Base-by-base conservation (phyloP, 176 grass and related monocot species). In the Tillandsia leiboldiana region DNA sequence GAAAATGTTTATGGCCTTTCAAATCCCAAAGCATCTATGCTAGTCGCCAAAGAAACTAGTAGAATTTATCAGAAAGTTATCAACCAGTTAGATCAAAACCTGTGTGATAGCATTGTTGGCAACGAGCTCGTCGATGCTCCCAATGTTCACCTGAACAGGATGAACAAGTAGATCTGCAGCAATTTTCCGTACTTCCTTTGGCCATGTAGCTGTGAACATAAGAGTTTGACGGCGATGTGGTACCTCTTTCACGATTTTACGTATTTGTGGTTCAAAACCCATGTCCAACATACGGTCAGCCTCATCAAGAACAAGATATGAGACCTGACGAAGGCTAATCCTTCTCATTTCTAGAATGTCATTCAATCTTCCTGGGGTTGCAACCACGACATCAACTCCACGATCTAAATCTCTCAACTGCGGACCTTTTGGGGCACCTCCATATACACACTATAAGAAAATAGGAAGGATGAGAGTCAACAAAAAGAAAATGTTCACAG, bases 191-290 rank as follows among this genome's bases (percentile, higher is more conserved):
- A 99, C 94, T 77, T 99, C 94, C 71, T 99, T 99, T 10, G 94
- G 94, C 94, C 94, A 99, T 26, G 94, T 93, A 77, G 94, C 94
- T 76, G 94, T 99, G 57, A 90, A 99, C 94, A 99, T 99, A 73
- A 99, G 89, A n/a, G 94, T 99, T 79, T 99, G 94, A 15, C 86
- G 82, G 74, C 72, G 54, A 68, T 75, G 74, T 72, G 94, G 89
- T 81, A 99, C 80, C 22, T 82, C 86, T 72, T 87, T 90, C 70
- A 99, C 87, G 73, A 99, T 99, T 77, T 87, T 99, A 33, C 87
- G 67, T 77, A 99, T 99, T 71, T 99, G 88, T 77, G 94, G 94
- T 67, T 99, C 94, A 75, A 91, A 91, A 2, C 89, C 89, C 89
- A 91, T 91, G 70, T 91, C 89, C 73, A 91, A 66, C 89, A 91